Base-by-base conservation (phyloP, 345 rosid species). In the Raphanus raphanistrum region DNA sequence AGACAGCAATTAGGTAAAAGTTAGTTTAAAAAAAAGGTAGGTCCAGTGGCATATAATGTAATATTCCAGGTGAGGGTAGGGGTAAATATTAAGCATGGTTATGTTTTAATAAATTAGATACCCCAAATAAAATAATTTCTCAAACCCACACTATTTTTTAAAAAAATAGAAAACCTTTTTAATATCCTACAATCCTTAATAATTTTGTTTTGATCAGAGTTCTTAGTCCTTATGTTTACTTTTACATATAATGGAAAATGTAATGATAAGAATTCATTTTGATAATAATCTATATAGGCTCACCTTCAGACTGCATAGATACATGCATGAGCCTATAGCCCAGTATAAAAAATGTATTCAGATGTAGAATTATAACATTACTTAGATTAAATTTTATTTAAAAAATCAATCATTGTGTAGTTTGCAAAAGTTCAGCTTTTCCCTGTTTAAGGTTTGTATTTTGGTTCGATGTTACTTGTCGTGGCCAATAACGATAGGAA, bases 401-500 rank as follows among this genome's bases (percentile, higher is more conserved):
- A 43, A 43, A 43, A 35, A 7, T 8, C 5, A 7, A 35, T 35
- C 41, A 35, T 35, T 35, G 7, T 35, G 41, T 35, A 35, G 41
- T 35, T 35, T 35, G 41, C 41, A 35, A 9, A 35, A 35, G 41
- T 35, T 35, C 41, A 35, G 41, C 41, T 35, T 35, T 70, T 52
- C 65, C 78, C 12, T 55, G 66, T 66, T 76, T 52, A 63, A 76
- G 65, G 64, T 63, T 76, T 69, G 54, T 17, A 16, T 52, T 70
- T 69, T 76, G 33, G 63, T 27, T 52, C 32, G 57, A 32, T 62
- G 58, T 70, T 35, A 52, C 80, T 76, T 76, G 58, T 76, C 80
- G 65, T 63, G 48, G 64, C 65, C 58, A 52, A 70, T 57, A 70
- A 76, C 57, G 58, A 52, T 70, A 70, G 12, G 58, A 70, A 21